Evolutionary conservation across 495 filamentous ascomycete species (phyloP).

Genomic region (Tuber microsphaerosporum): DNA sequence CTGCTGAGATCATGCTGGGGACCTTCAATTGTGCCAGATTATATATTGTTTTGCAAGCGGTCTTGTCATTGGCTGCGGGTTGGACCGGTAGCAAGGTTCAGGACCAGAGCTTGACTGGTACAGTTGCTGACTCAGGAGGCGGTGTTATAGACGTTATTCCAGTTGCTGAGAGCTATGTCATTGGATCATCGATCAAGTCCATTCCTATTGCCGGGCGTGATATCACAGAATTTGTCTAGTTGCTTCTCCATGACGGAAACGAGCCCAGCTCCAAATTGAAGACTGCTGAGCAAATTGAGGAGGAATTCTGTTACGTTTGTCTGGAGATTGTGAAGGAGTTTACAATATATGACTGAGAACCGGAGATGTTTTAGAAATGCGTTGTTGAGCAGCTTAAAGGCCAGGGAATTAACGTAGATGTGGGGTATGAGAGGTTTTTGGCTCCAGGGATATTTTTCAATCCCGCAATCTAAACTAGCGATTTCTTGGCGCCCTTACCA

Average conservation of each 20-base stretch:
- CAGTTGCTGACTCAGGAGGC: constrained; percentile 89
- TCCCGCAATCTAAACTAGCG: constrained; percentile 95
- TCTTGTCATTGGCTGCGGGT: constrained; percentile 92
- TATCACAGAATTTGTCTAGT: constrained; percentile 97
- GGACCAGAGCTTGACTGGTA: constrained; percentile 93
- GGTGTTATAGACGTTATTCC: constrained; percentile 98
- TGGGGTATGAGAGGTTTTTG: constrained; percentile 89
- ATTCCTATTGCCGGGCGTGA: constrained; percentile 96
- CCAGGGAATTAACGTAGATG: constrained; percentile 72
- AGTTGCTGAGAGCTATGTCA: constrained; percentile 96
- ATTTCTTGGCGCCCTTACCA: constrained; percentile 91
- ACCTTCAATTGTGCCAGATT: constrained; percentile 99
- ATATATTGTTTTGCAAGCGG: constrained; percentile 96
- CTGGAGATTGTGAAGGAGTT: constrained; percentile 99
- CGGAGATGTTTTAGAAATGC: constrained; percentile 81
- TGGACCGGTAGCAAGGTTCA: constrained; percentile 98
- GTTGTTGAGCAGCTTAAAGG: constrained; percentile 77
- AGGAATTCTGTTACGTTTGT: constrained; percentile 94
- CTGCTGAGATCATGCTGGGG: constrained; percentile 99
- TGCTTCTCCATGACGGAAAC: constrained; percentile 85
- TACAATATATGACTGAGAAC: constrained; percentile 80
- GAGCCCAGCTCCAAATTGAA: constrained; percentile 94
- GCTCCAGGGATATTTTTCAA: constrained; percentile 99
- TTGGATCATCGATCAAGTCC: constrained; percentile 95
- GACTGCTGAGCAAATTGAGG: constrained; percentile 95